Evolutionary conservation across 2,329 filamentous ascomycete genomes (phyloP).

Genomic region (Fusarium succisae): DNA sequence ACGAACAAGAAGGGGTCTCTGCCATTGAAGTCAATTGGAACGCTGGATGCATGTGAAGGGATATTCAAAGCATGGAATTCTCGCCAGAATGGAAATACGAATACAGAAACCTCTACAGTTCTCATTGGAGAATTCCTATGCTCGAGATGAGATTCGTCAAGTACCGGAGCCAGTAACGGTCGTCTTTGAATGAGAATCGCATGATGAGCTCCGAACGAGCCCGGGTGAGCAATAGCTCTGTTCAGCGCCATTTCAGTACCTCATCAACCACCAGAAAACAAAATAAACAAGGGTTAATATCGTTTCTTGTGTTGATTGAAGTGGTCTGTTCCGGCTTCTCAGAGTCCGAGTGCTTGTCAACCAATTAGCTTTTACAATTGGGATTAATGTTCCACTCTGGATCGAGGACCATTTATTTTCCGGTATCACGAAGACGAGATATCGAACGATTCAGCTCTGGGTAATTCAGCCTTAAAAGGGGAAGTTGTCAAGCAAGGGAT

Average conservation of each 20-base stretch:
- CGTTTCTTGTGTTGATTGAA: background rate
- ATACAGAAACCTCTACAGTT: constrained; percentile 8
- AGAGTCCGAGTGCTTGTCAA: constrained; percentile 14
- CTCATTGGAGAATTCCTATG: constrained; percentile 13
- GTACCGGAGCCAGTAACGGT: constrained; percentile 27
- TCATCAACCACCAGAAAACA: background rate
- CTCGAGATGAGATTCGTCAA: constrained; percentile 21
- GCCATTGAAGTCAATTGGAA: background rate
- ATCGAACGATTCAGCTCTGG: constrained; percentile 25
- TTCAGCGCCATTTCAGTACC: background rate
- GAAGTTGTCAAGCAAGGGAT: background rate
- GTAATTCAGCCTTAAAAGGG: constrained; percentile 7
- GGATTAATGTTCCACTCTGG: constrained; percentile 12
- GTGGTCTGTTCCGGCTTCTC: constrained; percentile 27
- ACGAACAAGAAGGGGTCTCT: background rate
- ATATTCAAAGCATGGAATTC: background rate
- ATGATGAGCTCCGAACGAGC: constrained; percentile 39
- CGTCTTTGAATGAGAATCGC: constrained; percentile 37
- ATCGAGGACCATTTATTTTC: constrained; percentile 15
- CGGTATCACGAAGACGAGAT: constrained; percentile 22
- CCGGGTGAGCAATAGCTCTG: background rate
- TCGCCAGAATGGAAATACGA: constrained; percentile 6
- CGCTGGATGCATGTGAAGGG: background rate
- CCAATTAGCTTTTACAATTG: constrained; percentile 12
- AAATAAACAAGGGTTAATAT: background rate